Percentiles rank a stretch among this genome's conserved stretches.
phyloP scores from a whole-genome alignment of 257 asterid genomes.

The Nicotiana benthamiana region DNA sequence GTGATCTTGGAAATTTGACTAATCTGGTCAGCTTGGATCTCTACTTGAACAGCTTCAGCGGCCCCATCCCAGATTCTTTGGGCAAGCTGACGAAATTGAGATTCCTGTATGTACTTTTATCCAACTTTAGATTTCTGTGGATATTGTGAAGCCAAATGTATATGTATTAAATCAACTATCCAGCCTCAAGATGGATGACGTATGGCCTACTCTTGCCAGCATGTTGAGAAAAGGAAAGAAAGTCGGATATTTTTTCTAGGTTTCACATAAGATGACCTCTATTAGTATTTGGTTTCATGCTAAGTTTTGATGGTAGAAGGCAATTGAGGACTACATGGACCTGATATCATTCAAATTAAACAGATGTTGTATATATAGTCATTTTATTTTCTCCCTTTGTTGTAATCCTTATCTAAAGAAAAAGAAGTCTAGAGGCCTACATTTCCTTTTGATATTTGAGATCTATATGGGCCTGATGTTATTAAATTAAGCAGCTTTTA shows the following conservation, averaged over 20 bases:
- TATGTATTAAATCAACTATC: neutral
- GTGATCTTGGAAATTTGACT: constrained; percentile 88
- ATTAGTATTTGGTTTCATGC: neutral
- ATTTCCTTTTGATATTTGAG: neutral
- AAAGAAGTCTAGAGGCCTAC: neutral
- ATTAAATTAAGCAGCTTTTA: neutral
- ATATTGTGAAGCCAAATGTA: neutral
- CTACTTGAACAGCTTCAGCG: constrained; percentile 78
- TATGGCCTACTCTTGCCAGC: neutral
- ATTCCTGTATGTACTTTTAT: constrained; percentile 68
- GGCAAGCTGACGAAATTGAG: constrained; percentile 83
- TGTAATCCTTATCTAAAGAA: neutral
- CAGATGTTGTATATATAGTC: neutral
- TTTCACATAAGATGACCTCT: neutral
- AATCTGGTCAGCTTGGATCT: constrained; percentile 99
- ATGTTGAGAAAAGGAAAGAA: neutral
- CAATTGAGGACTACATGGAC: neutral
- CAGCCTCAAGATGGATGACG: neutral
- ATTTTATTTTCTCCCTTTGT: neutral
- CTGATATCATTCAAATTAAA: neutral
- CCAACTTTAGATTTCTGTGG: constrained; percentile 9
- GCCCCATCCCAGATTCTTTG: constrained; percentile 83
- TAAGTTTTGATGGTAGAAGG: neutral
- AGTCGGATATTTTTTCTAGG: neutral
- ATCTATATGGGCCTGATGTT: neutral